A percentile compares a stretch with the other conserved stretches of the same genome.
Evolutionary conservation across 1,284 basidiomycete genomes (phyloP).

Genomic region (Hemileia vastatrix): DNA sequence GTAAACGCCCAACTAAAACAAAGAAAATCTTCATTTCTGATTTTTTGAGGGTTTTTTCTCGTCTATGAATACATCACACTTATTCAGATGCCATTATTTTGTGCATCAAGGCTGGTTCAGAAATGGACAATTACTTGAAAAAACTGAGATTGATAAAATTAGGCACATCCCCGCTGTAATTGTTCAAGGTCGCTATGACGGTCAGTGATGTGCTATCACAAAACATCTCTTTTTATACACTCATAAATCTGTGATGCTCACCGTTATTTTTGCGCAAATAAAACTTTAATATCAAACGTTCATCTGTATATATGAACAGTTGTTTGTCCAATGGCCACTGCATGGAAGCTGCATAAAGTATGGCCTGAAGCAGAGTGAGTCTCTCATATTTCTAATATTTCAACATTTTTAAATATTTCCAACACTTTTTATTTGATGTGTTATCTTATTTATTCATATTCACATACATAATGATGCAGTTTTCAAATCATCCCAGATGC

Average conservation of each 20-base stretch:
- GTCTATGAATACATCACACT: not conserved
- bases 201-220: not conserved
- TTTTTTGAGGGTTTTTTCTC: not conserved
- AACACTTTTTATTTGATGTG: not conserved
- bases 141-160: slow-evolving; percentile 79
- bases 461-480: too few relatives aligned
- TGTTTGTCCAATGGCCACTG: slow-evolving; percentile 49
- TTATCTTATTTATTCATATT: slow-evolving; percentile 23
- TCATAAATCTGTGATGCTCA: not conserved
- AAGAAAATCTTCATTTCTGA: slow-evolving; percentile 14
- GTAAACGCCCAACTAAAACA: slow-evolving; percentile 11
- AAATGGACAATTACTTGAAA: slow-evolving; percentile 74
- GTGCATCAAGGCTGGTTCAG: slow-evolving; percentile 65
- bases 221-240: not conserved
- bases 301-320: slow-evolving; percentile 20
- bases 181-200: slow-evolving; percentile 62
- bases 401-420: not conserved
- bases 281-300: not conserved
- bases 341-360: slow-evolving; percentile 50
- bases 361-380: slow-evolving; percentile 59
- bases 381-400: not conserved
- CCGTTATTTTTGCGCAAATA: not conserved
- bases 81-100: slow-evolving; percentile 21
- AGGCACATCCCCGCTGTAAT: slow-evolving; percentile 73
- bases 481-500: slow-evolving; percentile 77